phyloP scores from a whole-genome alignment of 805 yeast species.

The Jamesozyma piceae region DNA sequence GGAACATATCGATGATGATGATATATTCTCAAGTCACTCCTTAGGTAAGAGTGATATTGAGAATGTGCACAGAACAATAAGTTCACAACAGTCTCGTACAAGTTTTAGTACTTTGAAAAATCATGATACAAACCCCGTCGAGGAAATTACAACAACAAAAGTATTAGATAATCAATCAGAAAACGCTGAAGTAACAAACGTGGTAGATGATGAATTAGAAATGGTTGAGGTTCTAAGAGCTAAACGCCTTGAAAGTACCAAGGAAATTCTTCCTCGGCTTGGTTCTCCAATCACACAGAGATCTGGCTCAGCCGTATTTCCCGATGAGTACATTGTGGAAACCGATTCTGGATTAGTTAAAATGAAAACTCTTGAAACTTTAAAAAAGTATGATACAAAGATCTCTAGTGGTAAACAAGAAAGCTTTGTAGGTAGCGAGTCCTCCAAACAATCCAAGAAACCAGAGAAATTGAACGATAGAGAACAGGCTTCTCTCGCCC shows the following conservation, averaged over 20 bases:
- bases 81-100: conserved; percentile 5
- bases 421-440: background rate
- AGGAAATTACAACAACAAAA: conserved; percentile 17
- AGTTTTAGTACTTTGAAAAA: conserved; percentile 13
- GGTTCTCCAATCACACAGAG: conserved; percentile 15
- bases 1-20: background rate
- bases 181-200: conserved; percentile 18
- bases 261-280: conserved; percentile 15
- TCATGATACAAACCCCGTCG: conserved; percentile 14
- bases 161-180: conserved; percentile 18
- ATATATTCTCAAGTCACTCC: background rate
- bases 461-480: background rate
- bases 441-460: background rate
- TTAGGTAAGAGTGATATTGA: background rate
- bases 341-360: conserved; percentile 60
- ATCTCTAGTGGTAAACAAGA: conserved; percentile 6
- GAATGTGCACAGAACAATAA: background rate
- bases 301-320: conserved; percentile 33
- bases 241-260: conserved; percentile 10
- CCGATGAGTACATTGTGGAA: conserved; percentile 60
- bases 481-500: conserved; percentile 9
- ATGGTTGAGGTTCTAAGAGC: conserved; percentile 16
- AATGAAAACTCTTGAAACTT: conserved; percentile 41
- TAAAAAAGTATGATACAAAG: conserved; percentile 37
- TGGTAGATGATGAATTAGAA: conserved; percentile 17